Evolutionary conservation across 352 stramenopile genomes (phyloP).

Genomic region (Globisporangium middletonii): DNA sequence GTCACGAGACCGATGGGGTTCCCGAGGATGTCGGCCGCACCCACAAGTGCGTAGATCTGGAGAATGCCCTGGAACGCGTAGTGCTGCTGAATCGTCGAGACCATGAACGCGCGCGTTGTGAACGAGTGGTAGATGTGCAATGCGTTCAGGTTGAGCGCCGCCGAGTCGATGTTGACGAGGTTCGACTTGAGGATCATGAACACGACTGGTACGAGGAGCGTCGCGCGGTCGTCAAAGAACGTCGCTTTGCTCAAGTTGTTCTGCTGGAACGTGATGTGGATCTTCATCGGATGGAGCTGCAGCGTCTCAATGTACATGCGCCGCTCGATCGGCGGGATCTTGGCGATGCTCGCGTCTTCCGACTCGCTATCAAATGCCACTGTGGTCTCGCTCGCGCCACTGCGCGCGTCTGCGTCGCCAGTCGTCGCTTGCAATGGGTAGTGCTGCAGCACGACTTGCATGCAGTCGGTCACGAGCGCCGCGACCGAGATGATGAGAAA

Average conservation of each 20-base stretch:
- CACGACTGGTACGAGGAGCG: conserved; percentile 43
- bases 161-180: conserved; percentile 74
- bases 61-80: conserved; percentile 74
- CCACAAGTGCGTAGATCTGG: conserved; percentile 75
- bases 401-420: too few species aligned
- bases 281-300: conserved; percentile 71
- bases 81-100: conserved; percentile 74
- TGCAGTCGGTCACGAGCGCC: conserved; percentile 32
- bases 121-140: conserved; percentile 81
- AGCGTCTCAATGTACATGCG: conserved; percentile 85
- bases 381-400: neutral
- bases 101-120: conserved; percentile 57
- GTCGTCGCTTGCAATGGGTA: conserved; percentile 16
- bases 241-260: conserved; percentile 42
- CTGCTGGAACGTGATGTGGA: conserved; percentile 74
- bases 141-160: conserved; percentile 74
- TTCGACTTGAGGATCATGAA: conserved; percentile 61
- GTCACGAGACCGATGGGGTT: conserved; percentile 88
- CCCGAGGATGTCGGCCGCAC: conserved; percentile 77
- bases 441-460: conserved; percentile 35
- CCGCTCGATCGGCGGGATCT: conserved; percentile 31
- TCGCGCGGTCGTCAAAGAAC: conserved; percentile 34
- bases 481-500: conserved; percentile 48
- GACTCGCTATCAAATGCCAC: neutral
- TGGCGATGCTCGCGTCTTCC: conserved; percentile 8